Base-by-base conservation (phyloP, 352 stramenopile genomes). In the Peronospora belbahrii region DNA sequence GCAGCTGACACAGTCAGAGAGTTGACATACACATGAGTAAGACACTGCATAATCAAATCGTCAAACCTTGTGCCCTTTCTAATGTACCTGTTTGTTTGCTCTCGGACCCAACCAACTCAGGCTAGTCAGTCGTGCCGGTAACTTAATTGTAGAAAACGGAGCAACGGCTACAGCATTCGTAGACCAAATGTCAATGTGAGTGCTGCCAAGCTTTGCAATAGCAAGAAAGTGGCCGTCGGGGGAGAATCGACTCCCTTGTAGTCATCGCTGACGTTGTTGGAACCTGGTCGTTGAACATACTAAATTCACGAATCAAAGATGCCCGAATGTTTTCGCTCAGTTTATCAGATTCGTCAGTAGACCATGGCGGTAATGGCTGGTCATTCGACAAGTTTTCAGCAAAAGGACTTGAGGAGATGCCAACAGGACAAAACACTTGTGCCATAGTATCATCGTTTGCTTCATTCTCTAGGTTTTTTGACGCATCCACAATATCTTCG, bases 121-220 rank as follows among this genome's bases (percentile, higher is more conserved):
- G 47, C 55, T 53, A 4, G 48, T 52, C 23, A 72, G 32, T 17
- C 31, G 51, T 18, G 50, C 40, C 13, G 54, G 56, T 33, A 73
- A 37, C 18, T 48, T 42, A n/a, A 76, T 67, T 15, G 52, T 70
- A 6, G 35, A 52, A 9, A 35, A 37, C 2, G 52, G 49, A 14
- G 59, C 58, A n/a, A 63, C 22, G 2, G 36, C 41, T n/a, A 58
- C 35, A 1, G 51, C 45, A n/a, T 68, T 53, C n/a, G 62, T 30
- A n/a, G 54, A 49, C 65, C 65, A 76, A 47, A 76, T 76, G 27
- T 73, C 59, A 32, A 76, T 62, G 11, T 70, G 52, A 5, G 47
- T 54, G 22, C 70, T 67, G 23, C 59, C 59, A 3, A 68, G 41
- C 36, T 65, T 68, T 13, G 65, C 52, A 17, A 70, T 58, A 1